Base-by-base conservation (phyloP, 129 eudicot species). In the Mikania micrantha region DNA sequence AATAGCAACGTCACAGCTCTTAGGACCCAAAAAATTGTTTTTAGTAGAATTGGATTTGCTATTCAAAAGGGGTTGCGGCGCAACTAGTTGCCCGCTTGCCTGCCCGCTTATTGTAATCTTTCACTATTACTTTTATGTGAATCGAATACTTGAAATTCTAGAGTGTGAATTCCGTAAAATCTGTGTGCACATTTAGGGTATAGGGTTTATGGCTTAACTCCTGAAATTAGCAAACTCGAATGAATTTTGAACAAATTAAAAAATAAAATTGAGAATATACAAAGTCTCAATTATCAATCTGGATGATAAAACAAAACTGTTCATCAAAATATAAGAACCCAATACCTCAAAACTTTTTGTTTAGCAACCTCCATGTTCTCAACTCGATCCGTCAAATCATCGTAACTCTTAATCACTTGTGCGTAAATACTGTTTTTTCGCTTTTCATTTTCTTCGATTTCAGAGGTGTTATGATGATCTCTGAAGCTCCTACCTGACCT, bases 271-370 rank as follows among this genome's bases (percentile, higher is more conserved):
- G 8, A 53, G 9, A 49, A 15, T 0, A 49, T 11, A 9, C 40
- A 11, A 15, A 5, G 1, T 32, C 44, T 41, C 17, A 41, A 29
- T 9, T 8, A 56, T 38, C 22, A 0, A 28, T 28, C 32, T 28
- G 32, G 32, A 28, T 28, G 32, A 28, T 28, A 28, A 28, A 28
- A 1, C 32, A 28, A 4, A 28, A 4, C 2, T 28, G 4, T 28
- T 28, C 2, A 28, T 28, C 32, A 28, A 2, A 28, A 4, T 35
- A 38, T 7, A 39, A 8, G 6, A 53, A 60, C 36, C 40, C 12
- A 19, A 38, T 76, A 85, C 96, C 92, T 80, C 77, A 88, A 81
- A 20, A 91, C 69, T 77, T 75, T 87, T 47, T 4, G 47, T 73
- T 81, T 91, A 40, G 84, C 88, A 41, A 47, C 79, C 52, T 87